phyloP scores from a whole-genome alignment of 305 asterid species.

The Lippia alba region DNA sequence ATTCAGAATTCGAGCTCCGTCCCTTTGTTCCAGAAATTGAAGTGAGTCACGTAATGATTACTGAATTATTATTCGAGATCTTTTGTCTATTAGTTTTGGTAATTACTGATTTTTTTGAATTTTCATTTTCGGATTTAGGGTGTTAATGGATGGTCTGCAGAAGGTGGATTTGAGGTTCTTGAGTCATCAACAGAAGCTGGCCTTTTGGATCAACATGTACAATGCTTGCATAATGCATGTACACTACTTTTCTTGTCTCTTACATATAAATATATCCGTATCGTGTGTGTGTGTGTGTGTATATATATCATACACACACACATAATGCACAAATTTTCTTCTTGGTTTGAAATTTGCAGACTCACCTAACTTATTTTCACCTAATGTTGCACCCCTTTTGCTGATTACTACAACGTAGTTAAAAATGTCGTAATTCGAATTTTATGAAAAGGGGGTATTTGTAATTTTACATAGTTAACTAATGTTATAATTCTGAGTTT shows the following conservation, averaged over 20 bases:
- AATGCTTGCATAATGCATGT: conserved; percentile 96
- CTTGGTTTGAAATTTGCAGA: no score
- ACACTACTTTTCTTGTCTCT: conserved; percentile 25
- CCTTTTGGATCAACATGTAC: conserved; percentile 97
- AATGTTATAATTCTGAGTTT: no score
- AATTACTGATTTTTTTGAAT: no score
- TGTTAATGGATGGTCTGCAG: conserved; percentile 67
- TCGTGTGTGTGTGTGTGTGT: no score
- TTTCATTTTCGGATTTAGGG: conserved; percentile 43
- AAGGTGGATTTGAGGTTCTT: conserved; percentile 80
- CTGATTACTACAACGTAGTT: no score
- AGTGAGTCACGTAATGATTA: conserved; percentile 43
- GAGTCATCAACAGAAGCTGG: conserved; percentile 77
- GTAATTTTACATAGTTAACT: no score
- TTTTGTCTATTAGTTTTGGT: not conserved
- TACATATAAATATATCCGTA: not conserved
- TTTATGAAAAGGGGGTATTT: no score
- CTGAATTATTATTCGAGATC: not conserved
- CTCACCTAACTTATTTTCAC: no score
- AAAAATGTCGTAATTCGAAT: no score
- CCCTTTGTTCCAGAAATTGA: conserved; percentile 73
- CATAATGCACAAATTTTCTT: no score
- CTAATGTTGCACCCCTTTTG: no score
- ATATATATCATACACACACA: no score
- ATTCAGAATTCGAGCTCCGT: conserved; percentile 72